Conservation (phyloP, 140 eudicot species). For the Cichorium intybus region DNA sequence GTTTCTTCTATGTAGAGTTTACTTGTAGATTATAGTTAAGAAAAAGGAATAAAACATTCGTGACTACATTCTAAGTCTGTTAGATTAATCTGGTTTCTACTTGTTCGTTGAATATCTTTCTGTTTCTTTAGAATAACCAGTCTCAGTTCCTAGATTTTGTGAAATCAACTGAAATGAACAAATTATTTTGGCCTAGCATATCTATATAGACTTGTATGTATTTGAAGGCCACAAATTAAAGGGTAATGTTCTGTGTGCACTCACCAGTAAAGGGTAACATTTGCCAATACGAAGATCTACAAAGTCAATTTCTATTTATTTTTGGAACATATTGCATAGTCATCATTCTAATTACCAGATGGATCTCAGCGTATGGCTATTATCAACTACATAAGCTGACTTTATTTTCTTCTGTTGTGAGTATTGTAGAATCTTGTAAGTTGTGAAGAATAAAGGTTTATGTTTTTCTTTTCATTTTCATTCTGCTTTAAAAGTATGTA, state of each 20-base stretch:
- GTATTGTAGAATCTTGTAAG: conserved; percentile 9
- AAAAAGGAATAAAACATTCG: conserved; percentile 13
- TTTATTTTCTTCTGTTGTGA: not conserved
- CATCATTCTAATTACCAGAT: not conserved
- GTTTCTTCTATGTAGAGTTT: conserved; percentile 19
- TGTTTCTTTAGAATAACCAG: too few relatives aligned
- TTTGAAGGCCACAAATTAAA: not conserved
- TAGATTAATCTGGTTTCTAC: conserved; percentile 7
- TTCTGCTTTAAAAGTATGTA: conserved; percentile 5
- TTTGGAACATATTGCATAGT: not conserved
- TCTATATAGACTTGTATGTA: not conserved
- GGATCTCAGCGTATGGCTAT: conserved; percentile 2
- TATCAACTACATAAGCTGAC: conserved; percentile 2
- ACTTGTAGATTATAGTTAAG: conserved; percentile 7
- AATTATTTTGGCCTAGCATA: not conserved
- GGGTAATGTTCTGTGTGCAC: conserved; percentile 2
- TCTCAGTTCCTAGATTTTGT: not conserved
- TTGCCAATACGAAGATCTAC: not conserved
- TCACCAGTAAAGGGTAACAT: not conserved
- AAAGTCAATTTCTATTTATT: not conserved
- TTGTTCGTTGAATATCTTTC: too few relatives aligned
- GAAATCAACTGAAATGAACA: conserved; percentile 1
- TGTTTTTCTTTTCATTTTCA: not conserved
- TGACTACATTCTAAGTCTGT: not conserved
- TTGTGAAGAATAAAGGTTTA: conserved; percentile 1